Evolutionary conservation across 805 yeast species (phyloP), one percentile per base, ranked within the genome.

Genomic region (Schwanniomyces occidentalis): DNA sequence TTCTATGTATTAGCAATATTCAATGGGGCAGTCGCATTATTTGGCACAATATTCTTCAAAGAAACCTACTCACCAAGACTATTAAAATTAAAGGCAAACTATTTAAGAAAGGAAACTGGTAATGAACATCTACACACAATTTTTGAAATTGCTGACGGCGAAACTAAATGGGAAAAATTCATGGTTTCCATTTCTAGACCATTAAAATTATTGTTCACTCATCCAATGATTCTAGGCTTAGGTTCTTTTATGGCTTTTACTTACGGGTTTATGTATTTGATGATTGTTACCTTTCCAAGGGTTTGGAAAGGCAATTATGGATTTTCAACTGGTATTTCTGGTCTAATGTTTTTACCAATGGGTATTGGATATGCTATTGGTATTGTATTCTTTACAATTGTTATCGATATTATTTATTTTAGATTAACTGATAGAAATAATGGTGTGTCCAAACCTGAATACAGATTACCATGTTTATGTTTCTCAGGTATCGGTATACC

Each of bases 181-280:
- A 22, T 61, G 4, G 39, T 60, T 13, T 73, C 82, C 6, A 59
- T 79, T 34, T 58, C 74, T 19, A 65, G 87, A 33, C 88, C 88
- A 3, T 28, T 80, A 13, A 61, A 58, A 27, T 56, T 81, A 35
- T 56, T 81, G 18, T 53, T 68, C 24, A 67, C 76, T 16, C 77
- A 80, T 48, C 86, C 86, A 3, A 78, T 82, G 73, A 77, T 81
- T 19, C 59, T 76, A 17, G 81, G 83, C 0, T 59, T 82, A 23
- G 85, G 86, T 3, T 52, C 73, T 4, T 79, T 75, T 52, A 70
- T 78, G 76, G 87, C 87, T 2, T 76, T 79, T 49, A 68, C 72
- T 5, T 82, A 80, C 51, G 87, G 86, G 10, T 76, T 78, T 59
- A 68, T 80, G 71, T 81, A 82, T 54, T 64, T 81, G 38, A 62